A percentile compares a stretch with the other conserved stretches of the same genome.
phyloP scores from a whole-genome alignment of 768 basidiomycete genomes.

The Panus rudis region DNA sequence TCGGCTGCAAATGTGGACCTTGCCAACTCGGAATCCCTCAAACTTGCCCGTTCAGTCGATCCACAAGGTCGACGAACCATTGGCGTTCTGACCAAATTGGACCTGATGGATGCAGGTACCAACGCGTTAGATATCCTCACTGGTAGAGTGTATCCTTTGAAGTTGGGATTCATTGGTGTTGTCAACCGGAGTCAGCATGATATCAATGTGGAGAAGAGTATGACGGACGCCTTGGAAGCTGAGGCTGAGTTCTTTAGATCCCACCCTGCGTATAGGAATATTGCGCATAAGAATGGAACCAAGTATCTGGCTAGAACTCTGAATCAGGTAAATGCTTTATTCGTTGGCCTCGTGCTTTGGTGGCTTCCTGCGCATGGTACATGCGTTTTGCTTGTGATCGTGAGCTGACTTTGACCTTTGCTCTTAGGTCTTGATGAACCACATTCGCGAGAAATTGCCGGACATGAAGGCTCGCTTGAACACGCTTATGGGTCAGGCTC shows the following conservation, averaged over 20 bases:
- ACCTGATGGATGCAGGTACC: conserved; percentile 98
- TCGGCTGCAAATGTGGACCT: conserved; percentile 98
- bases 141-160: conserved; percentile 95
- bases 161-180: conserved; percentile 96
- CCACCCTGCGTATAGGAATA: conserved; percentile 90
- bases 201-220: conserved; percentile 80
- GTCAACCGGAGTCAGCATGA: conserved; percentile 98
- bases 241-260: conserved; percentile 89
- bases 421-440: conserved; percentile 81
- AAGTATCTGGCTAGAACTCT: conserved; percentile 88
- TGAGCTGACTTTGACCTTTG: background rate
- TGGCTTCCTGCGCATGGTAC: background rate
- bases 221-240: conserved; percentile 76
- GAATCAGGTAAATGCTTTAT: conserved; percentile 64
- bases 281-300: conserved; percentile 97
- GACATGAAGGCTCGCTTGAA: conserved; percentile 99
- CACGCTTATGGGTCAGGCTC: conserved; percentile 97
- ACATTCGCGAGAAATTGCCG: conserved; percentile 96
- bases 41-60: conserved; percentile 92
- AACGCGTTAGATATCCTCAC: conserved; percentile 95
- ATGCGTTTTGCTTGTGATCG: background rate
- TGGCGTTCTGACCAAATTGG: conserved; percentile 93
- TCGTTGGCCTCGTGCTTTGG: background rate
- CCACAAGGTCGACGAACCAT: conserved; percentile 95
- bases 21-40: conserved; percentile 96